Conservation (phyloP, 129 eudicot species). For the Tagetes erecta region DNA sequence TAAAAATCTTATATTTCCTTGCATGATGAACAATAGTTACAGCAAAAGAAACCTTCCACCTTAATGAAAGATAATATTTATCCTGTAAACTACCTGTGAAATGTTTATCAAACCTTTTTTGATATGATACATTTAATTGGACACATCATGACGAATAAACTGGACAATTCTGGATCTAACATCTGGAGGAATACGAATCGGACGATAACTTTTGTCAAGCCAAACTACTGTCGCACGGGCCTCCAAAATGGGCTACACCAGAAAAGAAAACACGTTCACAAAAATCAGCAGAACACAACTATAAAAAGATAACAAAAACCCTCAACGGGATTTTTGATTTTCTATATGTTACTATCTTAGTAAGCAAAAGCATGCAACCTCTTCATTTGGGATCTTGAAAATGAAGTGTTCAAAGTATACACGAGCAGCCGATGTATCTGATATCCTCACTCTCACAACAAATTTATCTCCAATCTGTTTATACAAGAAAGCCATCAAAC, state of each 20-base stretch:
- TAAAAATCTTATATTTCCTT: background rate
- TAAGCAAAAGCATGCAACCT: slow-evolving; percentile 44
- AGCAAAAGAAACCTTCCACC: background rate
- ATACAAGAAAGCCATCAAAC: background rate
- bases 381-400: slow-evolving; percentile 68
- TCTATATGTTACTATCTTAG: slow-evolving; percentile 6
- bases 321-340: slow-evolving; percentile 2
- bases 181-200: slow-evolving; percentile 78
- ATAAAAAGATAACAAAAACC: background rate
- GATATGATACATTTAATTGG: slow-evolving; percentile 41
- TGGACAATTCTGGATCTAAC: slow-evolving; percentile 63
- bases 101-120: background rate
- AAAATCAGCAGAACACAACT: background rate
- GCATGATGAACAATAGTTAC: background rate
- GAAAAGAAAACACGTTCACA: slow-evolving; percentile 15
- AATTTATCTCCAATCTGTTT: slow-evolving; percentile 80
- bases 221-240: slow-evolving; percentile 88
- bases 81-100: slow-evolving; percentile 17
- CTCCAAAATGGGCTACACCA: slow-evolving; percentile 68
- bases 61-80: background rate
- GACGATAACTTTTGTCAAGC: slow-evolving; percentile 85
- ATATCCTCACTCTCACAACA: slow-evolving; percentile 60
- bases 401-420: slow-evolving; percentile 74
- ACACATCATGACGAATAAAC: slow-evolving; percentile 49
- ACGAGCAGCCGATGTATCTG: slow-evolving; percentile 83